Base-by-base conservation (phyloP, 2,329 filamentous ascomycete species). In the Pseudogymnoascus sp. region DNA sequence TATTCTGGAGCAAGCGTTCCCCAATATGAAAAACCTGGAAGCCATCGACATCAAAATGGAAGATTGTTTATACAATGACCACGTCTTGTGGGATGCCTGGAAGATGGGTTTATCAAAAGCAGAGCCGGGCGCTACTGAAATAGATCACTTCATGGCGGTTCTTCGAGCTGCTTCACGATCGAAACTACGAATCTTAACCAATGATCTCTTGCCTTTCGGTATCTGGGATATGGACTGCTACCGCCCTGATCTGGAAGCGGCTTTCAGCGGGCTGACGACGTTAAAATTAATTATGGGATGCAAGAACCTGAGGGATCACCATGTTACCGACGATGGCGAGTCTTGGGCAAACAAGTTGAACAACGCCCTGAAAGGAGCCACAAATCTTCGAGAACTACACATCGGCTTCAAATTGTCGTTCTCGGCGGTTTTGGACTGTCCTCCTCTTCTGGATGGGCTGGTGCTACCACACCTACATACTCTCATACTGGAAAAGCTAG, bases 11-110 rank as follows among this genome's bases (percentile, higher is more conserved):
- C 38, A 35, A 13, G 61, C 66, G 2, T 70, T 72, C 53, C 42
- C 56, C 4, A 42, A 33, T 4, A 60, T 73, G 11, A 60, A 62
- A 6, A 69, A 68, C 56, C 62, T 73, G 10, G 63, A 64, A 19
- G 59, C 37, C 6, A 50, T 72, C 4, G 61, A 67, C 13, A 66
- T 72, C n/a, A 67, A 59, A 33, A 62, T 53, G 29, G 42, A 53
- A 26, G 61, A 62, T 1, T 53, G 61, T 13, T n/a, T 47, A 38
- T 53, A 62, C 61, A 33, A 44, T 7, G 38, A 62, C 24, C 40
- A 19, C n/a, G 38, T 38, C 38, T 16, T 38, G 59, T 44, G 35
- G 59, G 38, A 61, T 38, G 38, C 59, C 24, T 61, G 38, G 59
- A 61, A 44, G 11, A 44, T 38, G 35, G 59, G 59, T 14, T 31